Evolutionary conservation across 371 early-diverging fungal genomes (phyloP).

Genomic region (Actinomortierella ambigua): DNA sequence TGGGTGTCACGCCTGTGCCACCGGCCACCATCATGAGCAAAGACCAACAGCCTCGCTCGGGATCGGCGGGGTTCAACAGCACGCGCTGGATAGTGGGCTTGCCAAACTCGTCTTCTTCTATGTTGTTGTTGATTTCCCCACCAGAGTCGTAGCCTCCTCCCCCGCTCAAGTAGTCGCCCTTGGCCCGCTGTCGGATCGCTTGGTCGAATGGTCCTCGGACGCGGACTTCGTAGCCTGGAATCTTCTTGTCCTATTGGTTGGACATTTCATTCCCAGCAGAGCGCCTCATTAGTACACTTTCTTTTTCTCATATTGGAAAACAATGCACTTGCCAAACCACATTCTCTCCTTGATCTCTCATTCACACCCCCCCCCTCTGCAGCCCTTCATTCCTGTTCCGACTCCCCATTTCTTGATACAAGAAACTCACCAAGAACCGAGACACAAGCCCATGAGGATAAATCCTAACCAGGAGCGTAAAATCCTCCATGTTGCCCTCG

Average conservation of each 20-base stretch:
- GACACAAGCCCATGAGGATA: slow-evolving; percentile 21
- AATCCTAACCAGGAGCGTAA: slow-evolving; percentile 13
- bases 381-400: too few relatives aligned
- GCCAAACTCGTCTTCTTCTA: background rate
- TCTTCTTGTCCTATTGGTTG: slow-evolving; percentile 6
- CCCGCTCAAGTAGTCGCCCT: background rate
- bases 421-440: slow-evolving; percentile 7
- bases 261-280: too few relatives aligned
- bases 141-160: background rate
- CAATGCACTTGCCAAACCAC: background rate
- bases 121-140: background rate
- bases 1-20: slow-evolving; percentile 74
- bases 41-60: slow-evolving; percentile 17
- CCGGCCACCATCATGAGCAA: slow-evolving; percentile 68
- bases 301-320: background rate
- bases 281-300: too few relatives aligned
- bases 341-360: too few relatives aligned
- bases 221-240: slow-evolving; percentile 13
- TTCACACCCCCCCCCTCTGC: too few relatives aligned
- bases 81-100: background rate
- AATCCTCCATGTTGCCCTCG: slow-evolving; percentile 7
- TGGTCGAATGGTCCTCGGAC: slow-evolving; percentile 20
- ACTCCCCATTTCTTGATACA: too few relatives aligned
- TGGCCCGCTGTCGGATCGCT: background rate
- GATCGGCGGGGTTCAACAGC: slow-evolving; percentile 8